phyloP scores from a whole-genome alignment of 164 flowering plant genomes.

The Umbellularia californica region DNA sequence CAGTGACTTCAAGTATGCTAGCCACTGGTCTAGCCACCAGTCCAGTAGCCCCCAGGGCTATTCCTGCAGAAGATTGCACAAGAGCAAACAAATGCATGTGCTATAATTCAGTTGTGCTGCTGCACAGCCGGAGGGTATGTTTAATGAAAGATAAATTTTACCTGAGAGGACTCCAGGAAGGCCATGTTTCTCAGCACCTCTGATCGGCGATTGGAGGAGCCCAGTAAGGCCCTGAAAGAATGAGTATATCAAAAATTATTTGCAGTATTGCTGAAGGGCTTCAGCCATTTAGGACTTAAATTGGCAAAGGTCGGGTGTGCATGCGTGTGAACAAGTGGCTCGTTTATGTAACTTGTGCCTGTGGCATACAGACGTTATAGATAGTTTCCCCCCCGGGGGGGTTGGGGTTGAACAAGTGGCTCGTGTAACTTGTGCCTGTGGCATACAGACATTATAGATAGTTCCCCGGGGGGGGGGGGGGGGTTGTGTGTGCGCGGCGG shows the following conservation, averaged over 20 bases:
- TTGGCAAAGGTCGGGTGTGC: too few species aligned
- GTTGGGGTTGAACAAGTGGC: too few species aligned
- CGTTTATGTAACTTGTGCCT: too few species aligned
- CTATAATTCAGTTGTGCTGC: not conserved
- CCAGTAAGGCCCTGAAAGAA: slow-evolving; percentile 84
- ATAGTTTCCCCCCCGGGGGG: too few species aligned
- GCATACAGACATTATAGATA: too few species aligned
- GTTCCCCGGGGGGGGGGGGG: too few species aligned
- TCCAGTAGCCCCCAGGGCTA: slow-evolving; percentile 82
- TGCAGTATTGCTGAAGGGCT: too few species aligned
- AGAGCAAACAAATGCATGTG: not conserved
- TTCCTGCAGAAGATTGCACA: slow-evolving; percentile 42
- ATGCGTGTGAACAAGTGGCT: too few species aligned
- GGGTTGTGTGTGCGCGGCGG: too few species aligned
- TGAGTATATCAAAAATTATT: not conserved
- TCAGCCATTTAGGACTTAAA: too few species aligned
- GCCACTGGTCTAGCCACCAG: slow-evolving; percentile 94
- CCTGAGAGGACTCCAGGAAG: slow-evolving; percentile 96
- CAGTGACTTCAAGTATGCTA: slow-evolving; percentile 90
- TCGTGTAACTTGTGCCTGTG: too few species aligned
- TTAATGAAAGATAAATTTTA: slow-evolving; percentile 15
- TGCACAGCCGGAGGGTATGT: not conserved
- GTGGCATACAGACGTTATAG: too few species aligned
- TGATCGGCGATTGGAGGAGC: slow-evolving; percentile 84
- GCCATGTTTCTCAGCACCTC: slow-evolving; percentile 96